phyloP scores from a whole-genome alignment of 306 rosid genomes.

The Glycine latifolia region DNA sequence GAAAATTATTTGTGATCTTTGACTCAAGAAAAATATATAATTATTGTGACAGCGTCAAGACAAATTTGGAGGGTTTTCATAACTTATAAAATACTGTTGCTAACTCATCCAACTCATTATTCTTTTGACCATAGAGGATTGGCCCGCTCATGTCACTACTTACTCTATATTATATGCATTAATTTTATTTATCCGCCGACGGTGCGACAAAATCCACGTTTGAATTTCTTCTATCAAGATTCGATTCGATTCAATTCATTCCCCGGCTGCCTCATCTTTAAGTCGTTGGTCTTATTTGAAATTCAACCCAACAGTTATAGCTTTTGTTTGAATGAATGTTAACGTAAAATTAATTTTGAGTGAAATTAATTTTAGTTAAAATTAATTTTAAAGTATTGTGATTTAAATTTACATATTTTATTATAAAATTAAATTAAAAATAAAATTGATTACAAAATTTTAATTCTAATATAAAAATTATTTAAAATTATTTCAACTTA shows the following conservation, averaged over 20 bases:
- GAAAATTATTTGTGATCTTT: too few species aligned
- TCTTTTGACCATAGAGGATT: constrained; percentile 49
- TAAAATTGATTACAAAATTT: too few species aligned
- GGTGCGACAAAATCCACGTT: constrained; percentile 55
- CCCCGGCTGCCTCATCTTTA: constrained; percentile 36
- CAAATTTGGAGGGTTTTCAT: neutral
- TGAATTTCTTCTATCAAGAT: constrained; percentile 33
- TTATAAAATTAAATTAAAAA: too few species aligned
- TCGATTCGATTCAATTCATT: neutral
- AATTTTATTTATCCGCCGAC: constrained; percentile 54
- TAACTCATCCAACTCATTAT: neutral
- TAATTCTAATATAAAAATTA: too few species aligned
- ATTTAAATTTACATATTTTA: too few species aligned
- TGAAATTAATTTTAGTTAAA: too few species aligned
- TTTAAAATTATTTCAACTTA: too few species aligned
- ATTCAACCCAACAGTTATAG: neutral
- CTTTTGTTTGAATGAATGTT: too few species aligned
- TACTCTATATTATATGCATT: neutral
- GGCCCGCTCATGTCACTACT: neutral
- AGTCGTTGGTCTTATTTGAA: constrained; percentile 50
- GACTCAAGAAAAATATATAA: too few species aligned
- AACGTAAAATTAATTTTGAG: too few species aligned
- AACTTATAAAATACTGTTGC: neutral
- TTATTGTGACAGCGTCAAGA: neutral
- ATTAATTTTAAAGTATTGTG: too few species aligned